Evolutionary conservation across 2,329 filamentous ascomycete genomes (phyloP).

Genomic region (Sclerotinia borealis): DNA sequence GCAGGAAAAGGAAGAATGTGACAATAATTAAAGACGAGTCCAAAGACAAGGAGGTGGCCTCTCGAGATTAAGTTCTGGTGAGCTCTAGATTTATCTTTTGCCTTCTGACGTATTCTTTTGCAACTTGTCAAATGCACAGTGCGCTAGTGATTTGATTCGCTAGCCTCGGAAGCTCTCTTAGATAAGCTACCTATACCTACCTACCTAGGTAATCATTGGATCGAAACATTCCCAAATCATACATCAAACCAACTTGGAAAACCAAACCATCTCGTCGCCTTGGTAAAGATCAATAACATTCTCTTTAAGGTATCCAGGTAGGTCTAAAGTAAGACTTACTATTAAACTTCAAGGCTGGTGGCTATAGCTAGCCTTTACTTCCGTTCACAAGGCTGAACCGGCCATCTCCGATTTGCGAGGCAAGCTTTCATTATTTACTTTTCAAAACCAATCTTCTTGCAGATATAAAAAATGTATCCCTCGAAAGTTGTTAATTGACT

Average conservation of each 20-base stretch:
- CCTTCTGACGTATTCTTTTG: conserved; percentile 16
- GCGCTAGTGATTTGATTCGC: conserved; percentile 14
- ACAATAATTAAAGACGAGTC: neutral
- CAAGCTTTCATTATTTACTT: neutral
- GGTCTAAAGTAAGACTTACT: too few species aligned
- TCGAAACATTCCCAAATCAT: too few species aligned
- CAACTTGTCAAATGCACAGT: conserved; percentile 26
- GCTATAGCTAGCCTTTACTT: neutral
- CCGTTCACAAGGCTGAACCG: conserved; percentile 21
- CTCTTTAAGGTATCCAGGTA: neutral
- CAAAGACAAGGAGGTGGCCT: too few species aligned
- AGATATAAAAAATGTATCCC: neutral
- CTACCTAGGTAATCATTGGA: too few species aligned
- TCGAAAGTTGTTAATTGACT: neutral
- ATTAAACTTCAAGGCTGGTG: neutral
- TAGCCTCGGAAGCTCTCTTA: neutral
- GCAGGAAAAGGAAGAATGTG: too few species aligned
- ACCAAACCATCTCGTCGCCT: too few species aligned
- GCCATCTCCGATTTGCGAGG: conserved; percentile 21
- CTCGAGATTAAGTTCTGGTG: neutral
- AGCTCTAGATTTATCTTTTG: conserved; percentile 10
- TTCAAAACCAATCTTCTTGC: neutral
- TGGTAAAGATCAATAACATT: neutral
- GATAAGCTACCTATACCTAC: too few species aligned
- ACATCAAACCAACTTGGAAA: neutral